Conservation (phyloP, 495 filamentous ascomycete genomes). For the Astrocystis sublimbata region DNA sequence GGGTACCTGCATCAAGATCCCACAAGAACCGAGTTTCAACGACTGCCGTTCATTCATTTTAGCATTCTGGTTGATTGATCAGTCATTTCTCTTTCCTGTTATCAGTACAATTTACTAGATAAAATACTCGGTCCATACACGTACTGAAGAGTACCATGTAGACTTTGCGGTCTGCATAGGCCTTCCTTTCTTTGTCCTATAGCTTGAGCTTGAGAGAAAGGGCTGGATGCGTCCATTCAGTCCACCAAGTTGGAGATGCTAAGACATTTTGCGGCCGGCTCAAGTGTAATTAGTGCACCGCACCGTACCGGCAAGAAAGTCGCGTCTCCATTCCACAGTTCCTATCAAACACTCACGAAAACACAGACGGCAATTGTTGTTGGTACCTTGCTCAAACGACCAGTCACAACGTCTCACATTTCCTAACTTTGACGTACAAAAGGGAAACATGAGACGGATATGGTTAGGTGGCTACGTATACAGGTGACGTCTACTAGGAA, state of each 20-base stretch:
- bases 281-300: not conserved
- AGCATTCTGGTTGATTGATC: too few species aligned
- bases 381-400: not conserved
- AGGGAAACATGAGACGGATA: not conserved
- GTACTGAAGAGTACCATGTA: not conserved
- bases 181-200: not conserved
- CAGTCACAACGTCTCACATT: not conserved
- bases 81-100: conserved; percentile 2
- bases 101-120: not conserved
- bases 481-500: not conserved
- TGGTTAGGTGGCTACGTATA: too few species aligned
- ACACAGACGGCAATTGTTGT: not conserved
- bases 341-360: not conserved
- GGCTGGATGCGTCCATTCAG: not conserved
- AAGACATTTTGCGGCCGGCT: not conserved
- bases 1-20: conserved; percentile 7
- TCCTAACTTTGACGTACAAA: not conserved
- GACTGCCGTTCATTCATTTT: conserved; percentile 1
- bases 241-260: not conserved
- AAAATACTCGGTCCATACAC: not conserved
- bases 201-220: not conserved
- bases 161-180: too few species aligned
- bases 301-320: not conserved
- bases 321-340: not conserved
- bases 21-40: conserved; percentile 5